Evolutionary conservation across 345 rosid species (phyloP), one percentile per base, ranked within the genome.

Genomic region (Brassica nigra): DNA sequence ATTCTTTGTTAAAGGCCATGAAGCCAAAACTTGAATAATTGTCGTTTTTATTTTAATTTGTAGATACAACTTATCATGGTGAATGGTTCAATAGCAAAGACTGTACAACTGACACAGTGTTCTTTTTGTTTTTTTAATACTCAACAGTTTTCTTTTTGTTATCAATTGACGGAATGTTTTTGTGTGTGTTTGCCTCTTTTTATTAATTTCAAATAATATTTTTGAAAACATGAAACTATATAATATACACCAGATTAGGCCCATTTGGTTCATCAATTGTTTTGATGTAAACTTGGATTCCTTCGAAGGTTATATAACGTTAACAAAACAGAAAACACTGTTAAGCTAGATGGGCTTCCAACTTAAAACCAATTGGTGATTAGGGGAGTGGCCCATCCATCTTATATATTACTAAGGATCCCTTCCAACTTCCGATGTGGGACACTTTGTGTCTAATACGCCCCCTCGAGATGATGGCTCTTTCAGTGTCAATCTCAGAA

Each of bases 161-260:
- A 75, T 18, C 31, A 68, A 15, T 54, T 44, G 62, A 62, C 30
- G 27, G 76, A 78, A 78, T 78, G 76, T 77, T 77, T 54, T 12
- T 18, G 18, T 37, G 31, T 62, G 71, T 62, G 34, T 62, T 77
- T 49, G 12, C 1, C 8, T 4, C 3, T 18, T 8, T 77, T 42
- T 70, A 34, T 20, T 18, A 47, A 34, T 61, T 11, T 66, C 39
- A 44, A 15, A 20, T 23, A 9, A 11, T 66, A 3, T 58, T 14
- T 66, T 65, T 12, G 34, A 31, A 7, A 74, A 52, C 62, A 20
- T 33, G 23, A 64, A 33, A 64, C n/a, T 74, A 49, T 18, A 52
- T 5, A 20, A 20, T 18, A 57, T 20, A 20, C 62, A 58, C 30
- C 4, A 3, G 30, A 8, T 0, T 57, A 57, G 7, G 8, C 57